These are phyloP conservation scores for Tetrahymena malaccensis DNA, from an alignment of 73 alveolate genomes.

Conservation along the genomic window DNA sequence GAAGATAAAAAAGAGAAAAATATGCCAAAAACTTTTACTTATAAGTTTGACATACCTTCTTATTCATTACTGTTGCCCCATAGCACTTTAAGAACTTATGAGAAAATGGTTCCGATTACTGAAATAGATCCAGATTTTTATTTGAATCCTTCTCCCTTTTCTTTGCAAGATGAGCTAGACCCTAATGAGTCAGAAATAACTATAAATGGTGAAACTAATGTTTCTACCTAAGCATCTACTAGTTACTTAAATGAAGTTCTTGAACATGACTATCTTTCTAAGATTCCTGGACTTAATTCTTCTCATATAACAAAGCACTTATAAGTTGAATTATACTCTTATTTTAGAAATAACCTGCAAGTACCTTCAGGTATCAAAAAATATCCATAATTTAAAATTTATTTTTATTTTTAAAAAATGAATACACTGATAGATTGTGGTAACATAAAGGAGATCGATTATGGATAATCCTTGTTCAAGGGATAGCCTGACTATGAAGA, in stretches of 20 bases:
- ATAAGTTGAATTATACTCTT: slow-evolving; percentile 6
- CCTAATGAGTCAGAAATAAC: slow-evolving; percentile 17
- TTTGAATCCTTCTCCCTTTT: neutral
- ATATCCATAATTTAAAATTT: neutral
- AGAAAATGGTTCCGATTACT: neutral
- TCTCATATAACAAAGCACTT: neutral
- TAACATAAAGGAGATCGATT: slow-evolving; percentile 3
- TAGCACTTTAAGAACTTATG: slow-evolving; percentile 14
- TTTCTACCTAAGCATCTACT: slow-evolving; percentile 9
- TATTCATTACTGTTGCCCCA: slow-evolving; percentile 2
- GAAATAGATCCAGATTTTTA: slow-evolving; percentile 12
- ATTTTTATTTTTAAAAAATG: neutral
- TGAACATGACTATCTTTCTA: slow-evolving; percentile 5
- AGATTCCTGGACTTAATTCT: neutral
- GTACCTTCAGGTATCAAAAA: neutral
- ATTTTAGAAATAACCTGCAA: slow-evolving; percentile 14
- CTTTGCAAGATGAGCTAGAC: slow-evolving; percentile 24
- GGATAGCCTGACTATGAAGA: slow-evolving; percentile 34
- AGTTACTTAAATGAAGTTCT: neutral
- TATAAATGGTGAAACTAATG: neutral
- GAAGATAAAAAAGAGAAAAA: neutral
- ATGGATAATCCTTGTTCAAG: neutral
- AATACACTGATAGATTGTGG: neutral
- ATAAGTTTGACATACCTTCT: slow-evolving; percentile 14
- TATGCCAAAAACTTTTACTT: neutral